Evolutionary conservation across 2,329 filamentous ascomycete species (phyloP).

Genomic region (Colletotrichum higginsianum): DNA sequence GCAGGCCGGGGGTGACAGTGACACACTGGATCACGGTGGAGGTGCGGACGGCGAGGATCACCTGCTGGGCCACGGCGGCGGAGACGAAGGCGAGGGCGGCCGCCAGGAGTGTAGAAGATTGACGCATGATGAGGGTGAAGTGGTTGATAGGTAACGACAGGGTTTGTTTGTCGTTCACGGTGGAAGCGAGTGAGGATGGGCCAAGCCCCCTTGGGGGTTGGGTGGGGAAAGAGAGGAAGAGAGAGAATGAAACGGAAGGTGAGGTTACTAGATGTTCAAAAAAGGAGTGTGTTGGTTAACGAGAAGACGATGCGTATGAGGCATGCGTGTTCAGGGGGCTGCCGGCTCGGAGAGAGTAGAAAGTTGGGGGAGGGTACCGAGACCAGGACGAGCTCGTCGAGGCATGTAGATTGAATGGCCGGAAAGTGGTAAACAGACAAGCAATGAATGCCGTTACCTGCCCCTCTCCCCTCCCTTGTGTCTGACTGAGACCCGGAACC

Average conservation of each 20-base stretch:
- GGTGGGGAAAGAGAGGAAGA: no score
- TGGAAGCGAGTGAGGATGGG: no score
- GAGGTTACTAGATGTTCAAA: background rate
- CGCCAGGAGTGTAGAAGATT: background rate
- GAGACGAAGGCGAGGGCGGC: background rate
- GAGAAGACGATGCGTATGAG: background rate
- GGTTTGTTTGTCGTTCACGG: background rate
- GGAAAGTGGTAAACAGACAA: no score
- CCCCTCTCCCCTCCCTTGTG: background rate
- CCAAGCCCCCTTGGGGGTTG: no score
- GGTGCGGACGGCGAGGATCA: background rate
- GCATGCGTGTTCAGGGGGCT: background rate
- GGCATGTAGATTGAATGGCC: no score
- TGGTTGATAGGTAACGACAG: background rate
- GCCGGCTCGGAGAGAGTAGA: background rate
- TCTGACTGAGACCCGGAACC: background rate
- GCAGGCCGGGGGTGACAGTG: background rate
- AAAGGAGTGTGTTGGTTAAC: background rate
- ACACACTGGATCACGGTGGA: constrained; percentile 6
- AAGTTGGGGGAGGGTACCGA: background rate
- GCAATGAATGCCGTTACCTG: no score
- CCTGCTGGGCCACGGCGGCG: background rate
- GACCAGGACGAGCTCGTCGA: no score
- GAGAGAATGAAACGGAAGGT: no score
- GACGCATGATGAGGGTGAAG: background rate